Evolutionary conservation across 192 early-diverging fungal species (phyloP).

Genomic region (Mortierella claussenii): DNA sequence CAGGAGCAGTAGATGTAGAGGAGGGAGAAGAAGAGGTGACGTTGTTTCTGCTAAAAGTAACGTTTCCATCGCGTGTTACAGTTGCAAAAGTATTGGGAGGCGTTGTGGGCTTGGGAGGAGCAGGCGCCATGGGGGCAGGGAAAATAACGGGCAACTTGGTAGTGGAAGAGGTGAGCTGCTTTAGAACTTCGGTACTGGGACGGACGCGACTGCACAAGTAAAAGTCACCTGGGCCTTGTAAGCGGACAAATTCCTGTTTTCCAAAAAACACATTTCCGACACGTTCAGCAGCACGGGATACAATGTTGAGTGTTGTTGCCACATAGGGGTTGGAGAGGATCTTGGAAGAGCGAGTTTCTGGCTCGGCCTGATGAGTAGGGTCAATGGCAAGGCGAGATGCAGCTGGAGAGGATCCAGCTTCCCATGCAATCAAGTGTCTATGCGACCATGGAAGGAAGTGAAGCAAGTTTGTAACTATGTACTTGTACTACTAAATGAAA

Average conservation of each 20-base stretch:
- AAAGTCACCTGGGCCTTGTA: conserved; percentile 73
- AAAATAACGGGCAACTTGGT: conserved; percentile 40
- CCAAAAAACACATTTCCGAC: conserved; percentile 56
- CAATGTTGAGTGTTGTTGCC: conserved; percentile 44
- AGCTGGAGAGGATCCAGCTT: conserved; percentile 59
- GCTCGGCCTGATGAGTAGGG: conserved; percentile 31
- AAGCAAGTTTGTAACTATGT: background rate
- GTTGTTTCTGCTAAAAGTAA: conserved; percentile 23
- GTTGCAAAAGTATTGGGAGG: conserved; percentile 51
- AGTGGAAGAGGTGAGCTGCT: conserved; percentile 38
- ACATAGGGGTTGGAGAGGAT: conserved; percentile 52
- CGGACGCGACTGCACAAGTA: conserved; percentile 67
- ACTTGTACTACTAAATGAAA: background rate
- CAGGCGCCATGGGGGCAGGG: conserved; percentile 48
- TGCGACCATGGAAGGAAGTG: background rate
- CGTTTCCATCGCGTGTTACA: conserved; percentile 45
- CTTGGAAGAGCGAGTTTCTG: conserved; percentile 47
- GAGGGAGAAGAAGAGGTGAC: background rate
- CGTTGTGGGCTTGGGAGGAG: conserved; percentile 31
- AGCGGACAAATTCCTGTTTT: conserved; percentile 64
- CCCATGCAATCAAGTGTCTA: conserved; percentile 67
- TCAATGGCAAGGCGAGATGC: conserved; percentile 51
- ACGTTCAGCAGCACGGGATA: conserved; percentile 52
- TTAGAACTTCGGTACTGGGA: conserved; percentile 54
- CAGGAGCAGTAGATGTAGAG: background rate